Evolutionary conservation across 129 eudicot genomes (phyloP).

Genomic region (Ambrosia trifida): DNA sequence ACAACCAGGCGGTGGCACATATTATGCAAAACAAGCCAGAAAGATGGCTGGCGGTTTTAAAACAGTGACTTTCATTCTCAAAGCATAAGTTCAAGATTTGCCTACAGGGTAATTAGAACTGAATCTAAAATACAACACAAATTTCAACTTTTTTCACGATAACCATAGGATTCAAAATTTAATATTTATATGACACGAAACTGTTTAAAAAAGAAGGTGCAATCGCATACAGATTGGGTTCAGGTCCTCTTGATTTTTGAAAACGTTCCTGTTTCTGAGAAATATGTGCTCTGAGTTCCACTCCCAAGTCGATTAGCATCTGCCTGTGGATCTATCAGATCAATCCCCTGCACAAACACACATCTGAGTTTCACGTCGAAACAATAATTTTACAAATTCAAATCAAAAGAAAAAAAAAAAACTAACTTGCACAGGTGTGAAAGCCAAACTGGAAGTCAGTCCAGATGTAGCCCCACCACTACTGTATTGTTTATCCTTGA

Average conservation of each 20-base stretch:
- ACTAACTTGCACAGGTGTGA: conserved; percentile 88
- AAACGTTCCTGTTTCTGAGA: conserved; percentile 95
- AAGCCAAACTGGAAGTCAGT: conserved; percentile 85
- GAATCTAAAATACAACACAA: background rate
- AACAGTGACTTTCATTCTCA: background rate
- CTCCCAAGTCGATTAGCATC: conserved; percentile 77
- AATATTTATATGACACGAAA: background rate
- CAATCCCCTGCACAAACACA: conserved; percentile 65
- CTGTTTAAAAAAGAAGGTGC: conserved; percentile 5
- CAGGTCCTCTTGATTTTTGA: conserved; percentile 84
- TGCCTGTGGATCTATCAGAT: conserved; percentile 93
- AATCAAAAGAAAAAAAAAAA: background rate
- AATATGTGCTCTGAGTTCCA: conserved; percentile 95
- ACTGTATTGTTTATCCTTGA: conserved; percentile 67
- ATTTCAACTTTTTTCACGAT: conserved; percentile 8
- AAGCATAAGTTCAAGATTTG: background rate
- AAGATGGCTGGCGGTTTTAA: background rate
- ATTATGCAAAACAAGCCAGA: too few relatives aligned
- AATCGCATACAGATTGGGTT: background rate
- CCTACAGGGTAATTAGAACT: background rate
- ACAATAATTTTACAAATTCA: background rate
- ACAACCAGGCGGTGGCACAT: too few relatives aligned
- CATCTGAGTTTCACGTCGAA: background rate
- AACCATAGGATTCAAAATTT: background rate
- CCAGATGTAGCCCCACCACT: conserved; percentile 90